Evolutionary conservation across 805 yeast species (phyloP), one percentile per base, ranked within the genome.

Genomic region (Jamesozyma lodderae): DNA sequence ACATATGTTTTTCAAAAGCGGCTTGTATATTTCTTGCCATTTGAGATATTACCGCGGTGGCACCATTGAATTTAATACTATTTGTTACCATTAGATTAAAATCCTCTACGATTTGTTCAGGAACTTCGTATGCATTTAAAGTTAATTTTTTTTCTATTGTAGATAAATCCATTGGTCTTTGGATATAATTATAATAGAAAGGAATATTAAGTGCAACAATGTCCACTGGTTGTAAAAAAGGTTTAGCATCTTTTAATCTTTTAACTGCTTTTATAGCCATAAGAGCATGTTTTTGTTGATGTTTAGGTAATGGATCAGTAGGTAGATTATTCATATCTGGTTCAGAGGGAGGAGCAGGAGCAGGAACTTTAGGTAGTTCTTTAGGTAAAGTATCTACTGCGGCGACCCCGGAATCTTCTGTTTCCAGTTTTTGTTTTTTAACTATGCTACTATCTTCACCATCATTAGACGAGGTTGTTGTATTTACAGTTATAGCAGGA

Each of bases 1-100:
- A 70, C 79, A 87, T 77, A 59, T 90, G 96, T 53, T 88, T 88
- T 55, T 85, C 94, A 57, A 92, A 92, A 49, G 90, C 80, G 2
- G 94, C 92, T 61, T 86, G 92, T 35, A 92, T 73, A 59, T 81
- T 84, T 53, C 80, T 74, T 17, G 85, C 97, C 96, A 92, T 90
- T 57, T 81, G 83, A 2, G 96, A 75, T 46, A 92, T 88, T 15
- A 77, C 75, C 2, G 95, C 72, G 28, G 76, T 77, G 40, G 75
- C 78, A 26, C 98, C 98, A 57, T 92, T 92, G 59, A 90, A 92
- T 35, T 71, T 71, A 32, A 70, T 67, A 64, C 96, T 86, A 66
- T 92, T 92, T 15, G 63, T 60, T 11, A 92, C 90, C 79, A 92
- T 85, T 46, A 83, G 66, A 51, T 83, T 79, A 63, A 87, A 82